Evolutionary conservation across 257 asterid species (phyloP), one percentile per base, ranked within the genome.

Genomic region (Capsicum baccatum): DNA sequence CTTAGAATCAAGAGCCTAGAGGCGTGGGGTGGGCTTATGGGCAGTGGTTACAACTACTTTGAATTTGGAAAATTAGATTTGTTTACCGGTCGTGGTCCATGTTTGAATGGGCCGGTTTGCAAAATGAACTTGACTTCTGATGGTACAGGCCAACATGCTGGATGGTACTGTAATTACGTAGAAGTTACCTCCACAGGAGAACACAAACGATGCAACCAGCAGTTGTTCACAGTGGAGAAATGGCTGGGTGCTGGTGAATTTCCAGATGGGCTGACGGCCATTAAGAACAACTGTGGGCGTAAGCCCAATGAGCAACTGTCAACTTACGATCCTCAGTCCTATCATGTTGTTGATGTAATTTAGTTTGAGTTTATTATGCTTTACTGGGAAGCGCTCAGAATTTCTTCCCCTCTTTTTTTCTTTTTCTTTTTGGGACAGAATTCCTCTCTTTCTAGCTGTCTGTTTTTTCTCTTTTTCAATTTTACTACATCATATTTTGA

Each of bases 1-100:
- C 67, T 92, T 78, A 79, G 86, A 79, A 92, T 94, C 83, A 86
- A 87, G 6, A 86, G 91, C 47, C 83, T 94, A 13, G 90, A 85
- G 79, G 17, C 90, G 0, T 94, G 97, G 97, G 97, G 97, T 35
- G 98, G 98, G 83, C 86, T 91, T 1, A 92, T 91, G 95, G 98
- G 94, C 56, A 85, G 86, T 33, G 90, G 81, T 0, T 78, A 92
- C 86, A 56, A 89, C 83, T 94, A 94, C 67, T 91, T 91, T 82
- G 94, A 94, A 94, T 87, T 90, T 8, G 95, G 93, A 0, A 91
- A 88, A 55, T 84, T 92, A 84, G 98, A 92, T 62, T 86, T 94
- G 33, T 94, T 94, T 63, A 91, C 94, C 59, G 95, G 95, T 4
- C 88, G 88, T n/a, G 94, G 91, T 52, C 97, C 94, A 2, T 94